phyloP scores from a whole-genome alignment of 2,329 filamentous ascomycete genomes.

The Aspergillus quadricinctus region DNA sequence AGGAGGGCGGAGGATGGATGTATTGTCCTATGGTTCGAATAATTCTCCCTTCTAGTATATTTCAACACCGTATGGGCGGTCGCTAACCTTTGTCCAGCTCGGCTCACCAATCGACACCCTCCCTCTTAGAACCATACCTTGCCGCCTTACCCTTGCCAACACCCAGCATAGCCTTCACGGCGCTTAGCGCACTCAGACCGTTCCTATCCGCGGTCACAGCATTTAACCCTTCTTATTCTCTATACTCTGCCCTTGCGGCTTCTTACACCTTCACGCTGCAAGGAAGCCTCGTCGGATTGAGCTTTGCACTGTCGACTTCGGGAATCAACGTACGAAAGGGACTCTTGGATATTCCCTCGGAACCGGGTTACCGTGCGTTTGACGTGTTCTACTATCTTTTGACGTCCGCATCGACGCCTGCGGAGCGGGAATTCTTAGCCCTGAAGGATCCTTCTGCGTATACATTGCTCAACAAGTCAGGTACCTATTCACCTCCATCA shows the following conservation, averaged over 20 bases:
- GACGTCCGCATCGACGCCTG: conserved; percentile 81
- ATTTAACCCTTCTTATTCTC: conserved; percentile 76
- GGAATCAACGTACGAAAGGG: conserved; percentile 82
- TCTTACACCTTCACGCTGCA: conserved; percentile 76
- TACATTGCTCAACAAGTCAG: conserved; percentile 71
- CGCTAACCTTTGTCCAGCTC: conserved; percentile 53
- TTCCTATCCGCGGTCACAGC: conserved; percentile 86
- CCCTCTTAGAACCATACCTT: conserved; percentile 75
- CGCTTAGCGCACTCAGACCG: conserved; percentile 75
- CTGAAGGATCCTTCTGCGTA: conserved; percentile 75
- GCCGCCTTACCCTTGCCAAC: conserved; percentile 74
- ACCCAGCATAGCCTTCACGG: conserved; percentile 69
- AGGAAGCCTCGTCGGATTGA: conserved; percentile 72
- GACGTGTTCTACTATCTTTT: conserved; percentile 97
- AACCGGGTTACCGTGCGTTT: conserved; percentile 83
- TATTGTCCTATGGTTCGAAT: conserved; percentile 70
- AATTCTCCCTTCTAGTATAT: not conserved
- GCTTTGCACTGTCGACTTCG: conserved; percentile 74
- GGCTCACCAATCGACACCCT: conserved; percentile 82
- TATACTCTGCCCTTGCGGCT: conserved; percentile 75
- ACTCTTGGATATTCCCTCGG: conserved; percentile 71
- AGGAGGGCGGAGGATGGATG: conserved; percentile 93
- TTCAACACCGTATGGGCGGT: conserved; percentile 12
- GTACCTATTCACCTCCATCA: conserved; percentile 77
- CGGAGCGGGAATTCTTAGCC: conserved; percentile 82